phyloP scores from a whole-genome alignment of 192 early-diverging fungal genomes.

The Geranomyces michiganensis region DNA sequence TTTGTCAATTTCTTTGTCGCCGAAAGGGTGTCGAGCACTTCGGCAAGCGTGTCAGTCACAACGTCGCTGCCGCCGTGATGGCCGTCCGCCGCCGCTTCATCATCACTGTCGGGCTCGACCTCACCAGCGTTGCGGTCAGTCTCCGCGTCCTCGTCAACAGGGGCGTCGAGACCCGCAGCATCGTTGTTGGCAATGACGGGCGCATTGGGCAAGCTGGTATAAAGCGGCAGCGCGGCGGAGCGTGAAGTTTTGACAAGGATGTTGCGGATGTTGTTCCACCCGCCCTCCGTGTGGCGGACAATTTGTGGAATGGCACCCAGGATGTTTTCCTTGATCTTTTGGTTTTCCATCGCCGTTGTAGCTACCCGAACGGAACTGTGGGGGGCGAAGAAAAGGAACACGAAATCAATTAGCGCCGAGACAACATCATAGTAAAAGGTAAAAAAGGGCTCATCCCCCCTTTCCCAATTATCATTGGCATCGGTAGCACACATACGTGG shows the following conservation, averaged over 20 bases:
- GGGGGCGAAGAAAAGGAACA: neutral
- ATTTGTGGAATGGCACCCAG: constrained; percentile 62
- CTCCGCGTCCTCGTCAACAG: no score
- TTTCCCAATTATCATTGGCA: neutral
- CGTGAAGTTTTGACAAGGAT: constrained; percentile 81
- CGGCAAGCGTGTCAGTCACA: no score
- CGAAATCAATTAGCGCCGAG: neutral
- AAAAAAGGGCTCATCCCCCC: no score
- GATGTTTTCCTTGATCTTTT: constrained; percentile 79
- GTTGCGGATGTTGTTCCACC: constrained; percentile 82
- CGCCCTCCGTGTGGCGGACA: constrained; percentile 69
- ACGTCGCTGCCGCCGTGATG: no score
- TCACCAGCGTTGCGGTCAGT: no score
- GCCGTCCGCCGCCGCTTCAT: no score
- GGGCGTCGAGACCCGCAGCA: no score
- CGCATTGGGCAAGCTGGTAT: constrained; percentile 41
- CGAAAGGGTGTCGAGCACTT: no score
- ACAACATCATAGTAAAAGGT: neutral
- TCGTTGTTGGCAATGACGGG: constrained; percentile 8
- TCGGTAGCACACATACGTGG: constrained; percentile 69
- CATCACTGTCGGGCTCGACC: no score
- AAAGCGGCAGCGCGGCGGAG: constrained; percentile 83
- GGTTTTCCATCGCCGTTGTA: constrained; percentile 43
- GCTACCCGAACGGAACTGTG: constrained; percentile 2
- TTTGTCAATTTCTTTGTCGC: no score